Evolutionary conservation across 306 rosid species (phyloP).

Genomic region (Corylus avellana): DNA sequence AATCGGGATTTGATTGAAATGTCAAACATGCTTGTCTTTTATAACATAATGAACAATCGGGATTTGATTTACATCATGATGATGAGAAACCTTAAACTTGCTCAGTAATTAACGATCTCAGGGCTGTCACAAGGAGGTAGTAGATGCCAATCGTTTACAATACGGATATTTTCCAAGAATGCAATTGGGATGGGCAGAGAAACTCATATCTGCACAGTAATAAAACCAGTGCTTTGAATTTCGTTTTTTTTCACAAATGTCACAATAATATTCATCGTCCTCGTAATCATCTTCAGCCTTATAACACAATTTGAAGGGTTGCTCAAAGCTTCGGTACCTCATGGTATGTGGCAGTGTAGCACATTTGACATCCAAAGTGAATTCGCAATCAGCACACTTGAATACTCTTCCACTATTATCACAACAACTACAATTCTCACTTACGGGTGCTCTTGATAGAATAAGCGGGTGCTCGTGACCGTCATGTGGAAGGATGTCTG

Average conservation of each 20-base stretch:
- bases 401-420: not conserved
- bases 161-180: too few species aligned
- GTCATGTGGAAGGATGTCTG: not conserved
- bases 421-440: not conserved
- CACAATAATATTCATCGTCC: not conserved
- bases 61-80: too few species aligned
- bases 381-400: not conserved
- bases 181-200: not conserved
- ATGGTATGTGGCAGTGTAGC: not conserved
- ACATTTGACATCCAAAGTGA: not conserved
- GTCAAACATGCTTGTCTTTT: too few species aligned
- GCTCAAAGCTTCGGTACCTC: not conserved
- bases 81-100: too few species aligned
- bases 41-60: too few species aligned
- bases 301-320: not conserved
- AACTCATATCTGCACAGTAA: not conserved
- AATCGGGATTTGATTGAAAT: too few species aligned
- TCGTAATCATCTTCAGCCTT: not conserved
- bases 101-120: too few species aligned
- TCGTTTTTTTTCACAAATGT: not conserved
- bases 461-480: not conserved
- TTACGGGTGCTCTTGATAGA: not conserved
- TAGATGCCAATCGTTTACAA: too few species aligned
- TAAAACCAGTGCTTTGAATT: not conserved
- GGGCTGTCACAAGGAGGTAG: too few species aligned